Evolutionary conservation across 1,284 basidiomycete species (phyloP).

Genomic region (Microbotryum intermedium): DNA sequence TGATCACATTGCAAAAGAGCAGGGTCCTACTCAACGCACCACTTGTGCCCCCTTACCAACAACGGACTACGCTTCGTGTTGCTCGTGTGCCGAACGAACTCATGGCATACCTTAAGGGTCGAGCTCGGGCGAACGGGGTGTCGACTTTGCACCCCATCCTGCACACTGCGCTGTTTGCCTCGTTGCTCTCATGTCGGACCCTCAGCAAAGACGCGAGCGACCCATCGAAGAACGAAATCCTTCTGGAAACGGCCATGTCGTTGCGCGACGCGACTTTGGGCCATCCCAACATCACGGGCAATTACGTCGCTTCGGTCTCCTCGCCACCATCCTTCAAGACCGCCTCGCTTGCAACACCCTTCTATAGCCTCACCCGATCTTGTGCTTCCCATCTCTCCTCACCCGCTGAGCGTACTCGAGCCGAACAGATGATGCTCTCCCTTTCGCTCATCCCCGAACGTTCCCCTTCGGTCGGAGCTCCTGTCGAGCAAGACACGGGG

Average conservation of each 20-base stretch:
- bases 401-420: not conserved
- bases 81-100: not conserved
- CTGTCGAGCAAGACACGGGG: not conserved
- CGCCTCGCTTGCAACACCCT: not conserved
- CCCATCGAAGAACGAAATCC: not conserved
- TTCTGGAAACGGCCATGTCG: conserved; percentile 6
- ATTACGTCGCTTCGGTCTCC: conserved; percentile 7
- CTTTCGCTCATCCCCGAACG: not conserved
- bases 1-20: not conserved
- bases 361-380: not conserved
- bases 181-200: not conserved
- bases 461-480: not conserved
- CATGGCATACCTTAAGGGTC: not conserved
- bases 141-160: conserved; percentile 12
- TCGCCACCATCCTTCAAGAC: not conserved
- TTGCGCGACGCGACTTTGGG: not conserved
- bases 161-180: not conserved
- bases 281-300: conserved; percentile 3
- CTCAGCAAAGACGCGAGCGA: no score
- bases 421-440: conserved; percentile 3
- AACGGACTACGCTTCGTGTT: not conserved
- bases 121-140: not conserved
- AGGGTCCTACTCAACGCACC: not conserved
- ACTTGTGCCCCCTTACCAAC: not conserved
- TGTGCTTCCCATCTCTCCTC: not conserved